Evolutionary conservation across 106 monocot genomes (phyloP), one percentile per base, ranked within the genome.

Genomic region (Cymbidium sinense): DNA sequence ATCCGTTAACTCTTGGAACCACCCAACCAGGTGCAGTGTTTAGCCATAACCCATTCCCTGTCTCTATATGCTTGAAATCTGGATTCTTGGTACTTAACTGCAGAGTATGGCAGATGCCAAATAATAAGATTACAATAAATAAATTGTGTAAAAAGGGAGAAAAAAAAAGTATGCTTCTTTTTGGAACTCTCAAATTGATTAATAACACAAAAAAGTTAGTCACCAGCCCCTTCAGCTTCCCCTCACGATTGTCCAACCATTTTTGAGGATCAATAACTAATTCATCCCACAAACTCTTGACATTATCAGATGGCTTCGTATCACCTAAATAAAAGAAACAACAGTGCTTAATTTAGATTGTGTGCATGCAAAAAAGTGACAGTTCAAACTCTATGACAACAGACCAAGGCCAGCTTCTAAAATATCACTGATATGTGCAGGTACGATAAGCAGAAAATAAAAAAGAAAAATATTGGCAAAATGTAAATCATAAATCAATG

Each of bases 41-140:
- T 50, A 93, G 83, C 92, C 92, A 93, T 77, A 93, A 72, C 76
- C 50, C 79, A 39, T 79, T 70, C 55, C n/a, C 18, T 65, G 77
- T 84, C 35, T 67, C 79, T n/a, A 82, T 93, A 34, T 89, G 78
- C 18, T 61, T 89, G 69, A 93, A 93, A 76, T 93, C 92, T 64
- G 92, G 92, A 44, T 41, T 83, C 27, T 82, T 93, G n/a, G 73
- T 67, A 70, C 74, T 86, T 77, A 77, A 43, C 92, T 93, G 82
- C 71, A 84, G 23, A 39, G 37, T 39, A 55, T 30, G 50, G 58
- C 7, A 58, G 58, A 58, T 58, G 8, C 51, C 3, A 58, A 58
- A 58, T 13, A 5, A 5, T 58, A 58, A 58, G 8, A 77, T 15
- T 21, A 64, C 21, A 82, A 77, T 39, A 31, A 35, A 75, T 35